Evolutionary conservation across 2,329 filamentous ascomycete species (phyloP), one percentile per base, ranked within the genome.

Genomic region (Verticillium isaacii): DNA sequence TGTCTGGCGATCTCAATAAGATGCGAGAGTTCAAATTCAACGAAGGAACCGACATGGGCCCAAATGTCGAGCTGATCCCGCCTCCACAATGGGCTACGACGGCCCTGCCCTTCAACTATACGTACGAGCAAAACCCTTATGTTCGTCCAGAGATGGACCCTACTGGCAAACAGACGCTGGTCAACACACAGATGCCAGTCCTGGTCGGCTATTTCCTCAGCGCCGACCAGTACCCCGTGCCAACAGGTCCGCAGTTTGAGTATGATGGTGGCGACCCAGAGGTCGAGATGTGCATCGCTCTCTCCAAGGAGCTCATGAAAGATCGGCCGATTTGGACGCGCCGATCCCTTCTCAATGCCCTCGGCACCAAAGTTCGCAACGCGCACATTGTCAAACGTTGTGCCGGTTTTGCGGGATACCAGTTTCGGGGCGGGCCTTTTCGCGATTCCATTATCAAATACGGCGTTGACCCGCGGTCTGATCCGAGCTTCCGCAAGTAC

Each of bases 341-440:
- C 0, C 87, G 94, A 23, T 90, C 89, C 2, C 81, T 97, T 15
- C 82, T 89, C 68, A 97, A 97, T 74, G 82, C 85, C 59, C 80
- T 97, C 34, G 78, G 76, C 2, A 76, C 77, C 57, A 77, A 76
- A 57, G 77, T 80, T 32, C 79, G 78, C 54, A 80, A 81, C 63
- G 85, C 80, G 72, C 83, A 84, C 62, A 75, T 83, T 52, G 75
- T 97, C 63, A 90, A 92, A 68, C 85, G 89, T 70, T 91, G 91
- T 56, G 85, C 93, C 59, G 90, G 92, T 65, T 94, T 95, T 69
- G 87, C 92, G 5, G 93, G 91, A 9, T 99, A 97, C 76, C 92
- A 93, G 75, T 97, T 98, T 81, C 89, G 90, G 63, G 92, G 90
- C 25, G 95, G 95, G 0, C 93, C 95, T 0, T 99, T 92, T 90